Evolutionary conservation across 2,329 filamentous ascomycete genomes (phyloP), one percentile per base, ranked within the genome.

Genomic region (Colletotrichum eremochloae): DNA sequence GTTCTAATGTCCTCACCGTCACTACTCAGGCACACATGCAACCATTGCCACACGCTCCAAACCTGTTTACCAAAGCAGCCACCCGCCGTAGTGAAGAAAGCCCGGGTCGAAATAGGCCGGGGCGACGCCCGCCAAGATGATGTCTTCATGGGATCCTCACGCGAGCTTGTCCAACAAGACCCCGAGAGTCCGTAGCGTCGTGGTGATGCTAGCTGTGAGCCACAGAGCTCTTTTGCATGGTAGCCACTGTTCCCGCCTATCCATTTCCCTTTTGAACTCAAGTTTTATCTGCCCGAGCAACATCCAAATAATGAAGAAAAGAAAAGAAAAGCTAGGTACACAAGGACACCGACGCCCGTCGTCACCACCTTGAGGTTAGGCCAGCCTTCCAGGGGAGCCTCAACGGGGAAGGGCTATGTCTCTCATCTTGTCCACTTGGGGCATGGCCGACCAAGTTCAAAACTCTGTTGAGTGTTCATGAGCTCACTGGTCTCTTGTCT

Each of bases 171-270:
- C 14, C 7, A 24, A 33, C 60, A 60, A 56, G 29, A 69, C 65
- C 44, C 69, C 69, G 58, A 68, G 50, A 68, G 44, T 29, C 66
- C 56, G 63, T 67, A 56, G 68, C 40, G 56, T 46, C 1, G 15
- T 20, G 20, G 8, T 14, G 44, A 40, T 61, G 52, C 9, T 7
- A 12, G 15, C 29, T 40, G 42, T 33, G 36, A 38, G 29, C 55
- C 46, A 36, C 58, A 48, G 11, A n/a, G 33, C 33, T 18, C n/a
- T 33, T 71, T 33, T 31, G 68, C 40, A n/a, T 18, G 12, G 33
- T 11, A 60, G 46, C 38, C 36, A 53, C 52, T 58, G 46, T 64
- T 52, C 48, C 18, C 46, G 58, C 40, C 44, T 24, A 55, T 57
- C 62, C 14, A 31, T 53, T 64, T 42, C 64, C 65, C 29, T 63